Conservation (phyloP, 2,329 filamentous ascomycete genomes). For the Fusarium lateritium region DNA sequence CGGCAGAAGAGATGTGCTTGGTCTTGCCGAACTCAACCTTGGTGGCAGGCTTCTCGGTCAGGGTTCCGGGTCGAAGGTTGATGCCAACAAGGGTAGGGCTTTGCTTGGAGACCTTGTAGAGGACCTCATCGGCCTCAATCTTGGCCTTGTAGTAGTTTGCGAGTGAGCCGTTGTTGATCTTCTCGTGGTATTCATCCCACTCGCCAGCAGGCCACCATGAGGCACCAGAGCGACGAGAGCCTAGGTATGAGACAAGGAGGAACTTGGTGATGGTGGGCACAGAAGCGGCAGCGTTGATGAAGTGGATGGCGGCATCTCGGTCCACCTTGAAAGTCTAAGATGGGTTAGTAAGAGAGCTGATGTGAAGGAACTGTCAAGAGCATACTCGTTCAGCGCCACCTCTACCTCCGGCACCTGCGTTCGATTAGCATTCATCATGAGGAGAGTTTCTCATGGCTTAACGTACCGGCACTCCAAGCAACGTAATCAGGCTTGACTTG, state of each 20-base stretch:
- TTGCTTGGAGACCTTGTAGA: conserved; percentile 64
- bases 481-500: conserved; percentile 75
- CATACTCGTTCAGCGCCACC: conserved; percentile 66
- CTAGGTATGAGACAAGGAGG: conserved; percentile 74
- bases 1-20: conserved; percentile 49
- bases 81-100: conserved; percentile 63
- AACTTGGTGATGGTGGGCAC: conserved; percentile 71
- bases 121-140: conserved; percentile 70
- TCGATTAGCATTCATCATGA: conserved; percentile 20
- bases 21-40: conserved; percentile 65
- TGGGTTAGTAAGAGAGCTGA: conserved; percentile 24
- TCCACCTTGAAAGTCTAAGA: conserved; percentile 71
- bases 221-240: conserved; percentile 66
- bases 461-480: conserved; percentile 76
- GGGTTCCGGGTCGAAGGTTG: conserved; percentile 65
- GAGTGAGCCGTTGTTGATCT: conserved; percentile 58
- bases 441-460: not conserved
- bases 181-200: conserved; percentile 63
- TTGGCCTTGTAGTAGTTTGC: conserved; percentile 73
- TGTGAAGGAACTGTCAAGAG: conserved; percentile 3
- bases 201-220: conserved; percentile 69
- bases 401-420: conserved; percentile 70
- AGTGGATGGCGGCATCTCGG: conserved; percentile 73
- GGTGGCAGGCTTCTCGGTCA: conserved; percentile 66
- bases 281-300: conserved; percentile 71